phyloP scores from a whole-genome alignment of 2,329 filamentous ascomycete genomes.

The Botrytis byssoidea region DNA sequence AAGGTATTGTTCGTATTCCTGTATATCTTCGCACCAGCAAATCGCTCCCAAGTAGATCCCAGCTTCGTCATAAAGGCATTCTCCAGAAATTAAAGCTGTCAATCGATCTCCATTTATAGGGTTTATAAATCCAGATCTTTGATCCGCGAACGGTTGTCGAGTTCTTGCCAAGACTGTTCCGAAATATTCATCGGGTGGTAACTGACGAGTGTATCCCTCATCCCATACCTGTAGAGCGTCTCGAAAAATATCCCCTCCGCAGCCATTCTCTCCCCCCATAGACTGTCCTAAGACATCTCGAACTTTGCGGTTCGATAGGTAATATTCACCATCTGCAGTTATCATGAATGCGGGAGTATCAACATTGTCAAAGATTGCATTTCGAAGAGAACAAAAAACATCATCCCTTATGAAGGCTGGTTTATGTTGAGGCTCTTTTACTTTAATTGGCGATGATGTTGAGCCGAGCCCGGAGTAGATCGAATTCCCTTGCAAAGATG shows the following conservation, averaged over 20 bases:
- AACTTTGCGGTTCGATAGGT: constrained; percentile 28
- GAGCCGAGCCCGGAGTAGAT: neutral
- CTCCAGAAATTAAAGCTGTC: constrained; percentile 25
- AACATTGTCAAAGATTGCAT: constrained; percentile 29
- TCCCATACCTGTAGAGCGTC: constrained; percentile 28
- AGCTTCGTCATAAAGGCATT: constrained; percentile 34
- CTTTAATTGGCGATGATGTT: neutral
- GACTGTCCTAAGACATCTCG: constrained; percentile 25
- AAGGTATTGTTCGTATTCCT: constrained; percentile 27
- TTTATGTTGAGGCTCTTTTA: neutral
- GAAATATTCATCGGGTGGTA: constrained; percentile 26
- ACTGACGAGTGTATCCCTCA: constrained; percentile 22
- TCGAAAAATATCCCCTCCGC: constrained; percentile 22
- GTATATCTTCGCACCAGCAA: constrained; percentile 31
- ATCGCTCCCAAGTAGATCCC: constrained; percentile 31
- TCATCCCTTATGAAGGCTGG: neutral
- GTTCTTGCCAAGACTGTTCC: constrained; percentile 22
- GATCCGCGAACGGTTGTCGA: constrained; percentile 21
- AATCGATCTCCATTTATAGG: constrained; percentile 23
- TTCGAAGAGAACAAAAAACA: constrained; percentile 24
- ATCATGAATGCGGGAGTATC: constrained; percentile 26
- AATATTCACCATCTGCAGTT: constrained; percentile 28
- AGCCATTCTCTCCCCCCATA: constrained; percentile 26
- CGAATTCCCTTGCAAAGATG: neutral
- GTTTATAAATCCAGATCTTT: constrained; percentile 29